Conservation (phyloP, 495 filamentous ascomycete genomes). For the Daldinia bambusicola region DNA sequence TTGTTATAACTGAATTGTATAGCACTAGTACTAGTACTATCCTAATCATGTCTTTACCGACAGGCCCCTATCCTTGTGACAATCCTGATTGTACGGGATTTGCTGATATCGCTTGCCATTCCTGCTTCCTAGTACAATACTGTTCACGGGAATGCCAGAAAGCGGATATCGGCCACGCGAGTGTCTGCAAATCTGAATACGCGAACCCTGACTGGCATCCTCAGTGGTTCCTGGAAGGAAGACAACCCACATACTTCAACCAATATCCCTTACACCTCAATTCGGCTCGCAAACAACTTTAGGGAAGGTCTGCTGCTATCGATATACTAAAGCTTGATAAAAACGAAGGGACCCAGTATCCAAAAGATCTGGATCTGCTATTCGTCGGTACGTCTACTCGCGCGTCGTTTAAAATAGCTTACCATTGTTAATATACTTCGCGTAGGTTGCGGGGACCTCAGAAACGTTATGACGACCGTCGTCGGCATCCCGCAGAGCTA, state of each 20-base stretch:
- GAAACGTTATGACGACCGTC: not conserved
- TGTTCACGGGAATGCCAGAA: not conserved
- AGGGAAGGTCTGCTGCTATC: not conserved
- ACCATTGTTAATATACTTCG: not conserved
- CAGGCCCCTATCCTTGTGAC: not conserved
- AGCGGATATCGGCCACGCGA: not conserved
- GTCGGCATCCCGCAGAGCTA: not conserved
- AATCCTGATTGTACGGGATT: not conserved
- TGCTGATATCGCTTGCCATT: not conserved
- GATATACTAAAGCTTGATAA: not conserved
- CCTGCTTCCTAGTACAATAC: not conserved
- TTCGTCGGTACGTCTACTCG: not conserved
- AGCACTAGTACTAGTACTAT: not conserved
- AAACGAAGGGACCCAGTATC: not conserved
- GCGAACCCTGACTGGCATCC: not conserved
- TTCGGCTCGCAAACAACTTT: not conserved
- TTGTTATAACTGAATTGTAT: not conserved
- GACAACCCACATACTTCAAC: not conserved
- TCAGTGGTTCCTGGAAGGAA: not conserved
- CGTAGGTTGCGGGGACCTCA: not conserved
- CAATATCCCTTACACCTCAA: not conserved
- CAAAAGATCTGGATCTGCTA: not conserved
- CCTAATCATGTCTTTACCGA: not conserved
- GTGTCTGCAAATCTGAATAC: not conserved
- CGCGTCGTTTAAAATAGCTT: not conserved